These are phyloP conservation scores for Dichotomopilus funicola DNA, from an alignment of 2,329 filamentous ascomycete species.

Conservation along the genomic window DNA sequence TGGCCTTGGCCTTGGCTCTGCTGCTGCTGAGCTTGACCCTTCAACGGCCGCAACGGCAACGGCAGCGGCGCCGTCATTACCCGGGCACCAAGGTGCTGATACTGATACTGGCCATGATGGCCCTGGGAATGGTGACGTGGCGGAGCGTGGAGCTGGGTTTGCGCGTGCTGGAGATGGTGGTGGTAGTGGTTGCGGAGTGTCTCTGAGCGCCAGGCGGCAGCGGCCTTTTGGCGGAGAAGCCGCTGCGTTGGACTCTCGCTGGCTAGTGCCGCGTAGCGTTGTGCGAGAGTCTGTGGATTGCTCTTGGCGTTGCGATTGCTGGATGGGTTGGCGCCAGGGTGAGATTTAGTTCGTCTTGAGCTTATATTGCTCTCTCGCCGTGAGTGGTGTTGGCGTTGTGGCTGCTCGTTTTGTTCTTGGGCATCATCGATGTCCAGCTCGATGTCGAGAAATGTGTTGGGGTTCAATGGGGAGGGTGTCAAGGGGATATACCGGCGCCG, in stretches of 20 bases:
- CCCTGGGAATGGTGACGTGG: too few species aligned
- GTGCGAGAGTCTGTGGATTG: neutral
- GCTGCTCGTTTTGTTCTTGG: neutral
- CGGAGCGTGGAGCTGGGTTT: too few species aligned
- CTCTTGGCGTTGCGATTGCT: too few species aligned
- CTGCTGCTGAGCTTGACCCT: too few species aligned
- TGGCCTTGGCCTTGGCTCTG: too few species aligned
- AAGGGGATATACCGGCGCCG: constrained; percentile 20
- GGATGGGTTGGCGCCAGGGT: neutral
- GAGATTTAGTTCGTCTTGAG: neutral
- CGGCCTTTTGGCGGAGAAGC: constrained; percentile 38
- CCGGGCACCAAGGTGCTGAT: too few species aligned
- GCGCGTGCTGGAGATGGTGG: neutral
- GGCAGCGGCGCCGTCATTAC: too few species aligned
- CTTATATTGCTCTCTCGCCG: too few species aligned
- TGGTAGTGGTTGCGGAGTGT: constrained; percentile 9
- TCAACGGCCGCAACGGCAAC: too few species aligned
- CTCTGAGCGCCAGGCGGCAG: constrained; percentile 34
- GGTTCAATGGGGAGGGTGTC: constrained; percentile 29
- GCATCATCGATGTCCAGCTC: constrained; percentile 3
- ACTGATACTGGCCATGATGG: too few species aligned
- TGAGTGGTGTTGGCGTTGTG: too few species aligned
- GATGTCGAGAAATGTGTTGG: constrained; percentile 13
- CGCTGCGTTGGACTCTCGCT: constrained; percentile 36
- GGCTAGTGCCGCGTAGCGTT: constrained; percentile 14